phyloP scores from a whole-genome alignment of 306 rosid genomes.

The Vigna unguiculata region DNA sequence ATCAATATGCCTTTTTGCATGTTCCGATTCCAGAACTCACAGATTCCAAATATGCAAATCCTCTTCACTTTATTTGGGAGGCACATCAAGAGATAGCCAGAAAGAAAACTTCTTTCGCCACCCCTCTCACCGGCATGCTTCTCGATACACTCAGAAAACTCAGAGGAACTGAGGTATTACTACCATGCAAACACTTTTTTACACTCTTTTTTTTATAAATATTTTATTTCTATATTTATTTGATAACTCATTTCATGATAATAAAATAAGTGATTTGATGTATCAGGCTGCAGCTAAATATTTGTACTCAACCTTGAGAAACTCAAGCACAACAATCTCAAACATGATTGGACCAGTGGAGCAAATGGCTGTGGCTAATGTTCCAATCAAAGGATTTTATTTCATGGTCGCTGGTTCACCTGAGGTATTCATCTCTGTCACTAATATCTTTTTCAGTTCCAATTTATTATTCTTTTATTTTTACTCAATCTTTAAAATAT shows the following conservation, averaged over 20 bases:
- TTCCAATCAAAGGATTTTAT: conserved; percentile 56
- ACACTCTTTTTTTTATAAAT: too few relatives aligned
- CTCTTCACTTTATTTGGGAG: conserved; percentile 50
- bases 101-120: conserved; percentile 48
- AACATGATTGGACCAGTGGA: conserved; percentile 62
- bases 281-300: conserved; percentile 55
- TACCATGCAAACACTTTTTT: too few relatives aligned
- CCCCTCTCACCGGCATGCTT: conserved; percentile 45
- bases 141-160: conserved; percentile 45
- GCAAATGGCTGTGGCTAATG: conserved; percentile 56
- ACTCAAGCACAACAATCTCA: conserved; percentile 59
- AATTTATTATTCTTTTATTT: too few relatives aligned
- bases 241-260: too few relatives aligned
- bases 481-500: too few relatives aligned
- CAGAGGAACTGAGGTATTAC: conserved; percentile 63
- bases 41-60: conserved; percentile 39
- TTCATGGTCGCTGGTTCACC: conserved; percentile 56
- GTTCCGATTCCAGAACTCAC: conserved; percentile 52
- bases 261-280: too few relatives aligned
- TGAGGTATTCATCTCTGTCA: conserved; percentile 43
- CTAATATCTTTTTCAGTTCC: too few relatives aligned
- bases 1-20: conserved; percentile 54
- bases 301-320: conserved; percentile 43
- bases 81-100: conserved; percentile 48
- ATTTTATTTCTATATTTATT: too few relatives aligned